A percentile compares a stretch with the other conserved stretches of the same genome.
These are phyloP conservation scores for Aspergillus glaucus DNA, from an alignment of 2,329 filamentous ascomycete genomes.

Conservation along the genomic window DNA sequence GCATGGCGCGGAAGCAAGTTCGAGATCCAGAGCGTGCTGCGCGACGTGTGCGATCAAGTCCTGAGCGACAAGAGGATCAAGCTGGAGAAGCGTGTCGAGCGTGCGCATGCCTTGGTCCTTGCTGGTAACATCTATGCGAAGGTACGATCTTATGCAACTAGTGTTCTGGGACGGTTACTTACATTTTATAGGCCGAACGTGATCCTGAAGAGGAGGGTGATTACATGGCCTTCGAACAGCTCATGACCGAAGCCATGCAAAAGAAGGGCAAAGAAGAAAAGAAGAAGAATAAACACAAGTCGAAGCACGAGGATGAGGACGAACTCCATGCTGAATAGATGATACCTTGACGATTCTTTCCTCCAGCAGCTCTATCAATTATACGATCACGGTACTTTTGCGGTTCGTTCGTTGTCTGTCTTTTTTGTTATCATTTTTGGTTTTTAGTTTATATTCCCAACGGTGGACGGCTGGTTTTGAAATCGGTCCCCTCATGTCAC, in stretches of 20 bases:
- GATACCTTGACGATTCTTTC: background rate
- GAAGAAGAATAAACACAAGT: conserved; percentile 57
- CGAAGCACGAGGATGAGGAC: conserved; percentile 24
- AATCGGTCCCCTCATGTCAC: too few relatives aligned
- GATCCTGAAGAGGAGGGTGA: conserved; percentile 95
- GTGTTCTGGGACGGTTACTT: background rate
- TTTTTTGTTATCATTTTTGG: background rate
- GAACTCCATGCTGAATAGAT: conserved; percentile 10
- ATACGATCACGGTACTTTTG: background rate
- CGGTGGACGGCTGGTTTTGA: background rate
- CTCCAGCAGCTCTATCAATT: background rate
- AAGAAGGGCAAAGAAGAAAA: conserved; percentile 85
- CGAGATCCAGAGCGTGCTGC: conserved; percentile 91
- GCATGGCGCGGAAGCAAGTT: conserved; percentile 96
- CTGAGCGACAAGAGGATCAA: conserved; percentile 73
- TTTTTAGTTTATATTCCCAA: background rate
- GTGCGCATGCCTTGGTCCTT: conserved; percentile 81
- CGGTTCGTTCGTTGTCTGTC: background rate
- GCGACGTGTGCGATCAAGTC: conserved; percentile 88
- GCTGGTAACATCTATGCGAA: conserved; percentile 84
- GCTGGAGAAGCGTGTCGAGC: conserved; percentile 78
- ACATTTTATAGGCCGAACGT: conserved; percentile 62
- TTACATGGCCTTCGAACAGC: conserved; percentile 96
- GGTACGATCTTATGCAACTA: conserved; percentile 47
- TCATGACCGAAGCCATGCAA: conserved; percentile 90